These are phyloP conservation scores for Sclerotinia minor DNA, from an alignment of 2,329 filamentous ascomycete genomes.

Conservation along the genomic window DNA sequence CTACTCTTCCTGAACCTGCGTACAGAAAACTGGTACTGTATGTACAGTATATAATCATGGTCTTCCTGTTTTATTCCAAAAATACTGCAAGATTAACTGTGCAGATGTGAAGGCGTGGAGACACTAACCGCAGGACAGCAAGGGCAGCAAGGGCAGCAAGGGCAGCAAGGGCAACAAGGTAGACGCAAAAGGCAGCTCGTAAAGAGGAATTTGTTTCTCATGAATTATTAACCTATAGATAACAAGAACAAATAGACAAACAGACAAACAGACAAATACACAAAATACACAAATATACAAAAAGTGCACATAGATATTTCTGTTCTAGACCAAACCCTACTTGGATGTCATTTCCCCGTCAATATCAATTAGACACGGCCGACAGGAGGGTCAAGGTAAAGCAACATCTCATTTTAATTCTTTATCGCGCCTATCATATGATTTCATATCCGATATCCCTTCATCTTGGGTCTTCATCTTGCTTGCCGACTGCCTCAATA, in stretches of 20 bases:
- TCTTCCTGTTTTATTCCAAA: not conserved
- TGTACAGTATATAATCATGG: not conserved
- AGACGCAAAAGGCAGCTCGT: not conserved
- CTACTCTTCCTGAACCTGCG: not conserved
- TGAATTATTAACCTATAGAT: not conserved
- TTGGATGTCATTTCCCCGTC: not conserved
- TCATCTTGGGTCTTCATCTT: conserved; percentile 10
- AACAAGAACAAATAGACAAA: too few relatives aligned
- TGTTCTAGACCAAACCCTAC: conserved; percentile 7
- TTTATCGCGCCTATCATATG: conserved; percentile 25
- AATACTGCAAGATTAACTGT: not conserved
- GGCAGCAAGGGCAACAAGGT: not conserved
- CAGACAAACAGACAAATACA: too few relatives aligned
- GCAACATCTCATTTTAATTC: conserved; percentile 17
- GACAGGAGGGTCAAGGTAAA: conserved; percentile 14
- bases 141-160: not conserved
- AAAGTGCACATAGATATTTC: not conserved
- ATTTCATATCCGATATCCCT: conserved; percentile 4
- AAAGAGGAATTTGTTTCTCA: not conserved
- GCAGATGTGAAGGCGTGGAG: not conserved
- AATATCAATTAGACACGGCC: not conserved
- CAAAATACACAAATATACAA: too few relatives aligned
- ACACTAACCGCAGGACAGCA: not conserved
- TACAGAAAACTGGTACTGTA: not conserved
- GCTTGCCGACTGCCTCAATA: conserved; percentile 24